Percentiles rank a stretch among this genome's conserved stretches.
phyloP scores from a whole-genome alignment of 208 protist species.

The Angomonas deanei region DNA sequence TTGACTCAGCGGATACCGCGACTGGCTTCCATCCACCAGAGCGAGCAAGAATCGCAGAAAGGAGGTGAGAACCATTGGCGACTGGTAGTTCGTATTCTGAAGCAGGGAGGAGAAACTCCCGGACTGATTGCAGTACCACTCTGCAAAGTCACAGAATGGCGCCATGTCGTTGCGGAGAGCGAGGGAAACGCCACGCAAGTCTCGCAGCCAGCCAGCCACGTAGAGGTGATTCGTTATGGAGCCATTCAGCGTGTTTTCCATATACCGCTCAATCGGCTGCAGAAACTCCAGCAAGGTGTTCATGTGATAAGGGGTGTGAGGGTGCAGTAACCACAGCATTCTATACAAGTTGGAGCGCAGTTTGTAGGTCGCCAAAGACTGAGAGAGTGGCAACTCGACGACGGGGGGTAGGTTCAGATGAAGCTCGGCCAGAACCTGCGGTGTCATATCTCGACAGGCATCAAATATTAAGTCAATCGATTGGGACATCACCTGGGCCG shows the following conservation, averaged over 20 bases:
- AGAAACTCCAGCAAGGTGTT: conserved; percentile 46
- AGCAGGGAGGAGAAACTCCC: conserved; percentile 41
- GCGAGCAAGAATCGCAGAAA: conserved; percentile 68
- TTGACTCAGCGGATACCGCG: conserved; percentile 15
- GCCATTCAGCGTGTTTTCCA: conserved; percentile 53
- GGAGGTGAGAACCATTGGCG: conserved; percentile 58
- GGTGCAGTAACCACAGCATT: conserved; percentile 57
- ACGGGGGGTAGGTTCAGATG: conserved; percentile 68
- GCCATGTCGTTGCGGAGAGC: conserved; percentile 38
- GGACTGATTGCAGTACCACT: conserved; percentile 65
- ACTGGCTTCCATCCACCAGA: conserved; percentile 45
- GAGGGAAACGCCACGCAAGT: conserved; percentile 62
- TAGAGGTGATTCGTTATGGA: conserved; percentile 43
- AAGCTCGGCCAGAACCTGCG: conserved; percentile 41
- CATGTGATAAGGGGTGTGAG: conserved; percentile 22
- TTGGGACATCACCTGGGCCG: conserved; percentile 53
- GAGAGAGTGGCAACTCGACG: conserved; percentile 69
- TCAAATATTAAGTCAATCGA: conserved; percentile 74
- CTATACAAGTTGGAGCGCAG: conserved; percentile 66
- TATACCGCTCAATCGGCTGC: conserved; percentile 54
- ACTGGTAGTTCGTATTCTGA: conserved; percentile 23
- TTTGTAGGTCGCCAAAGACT: conserved; percentile 70
- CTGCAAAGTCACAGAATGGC: conserved; percentile 57
- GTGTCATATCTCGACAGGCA: conserved; percentile 53
- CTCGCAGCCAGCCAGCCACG: conserved; percentile 81